Base-by-base conservation (phyloP, 768 basidiomycete genomes). In the Favolaschia claudopus region DNA sequence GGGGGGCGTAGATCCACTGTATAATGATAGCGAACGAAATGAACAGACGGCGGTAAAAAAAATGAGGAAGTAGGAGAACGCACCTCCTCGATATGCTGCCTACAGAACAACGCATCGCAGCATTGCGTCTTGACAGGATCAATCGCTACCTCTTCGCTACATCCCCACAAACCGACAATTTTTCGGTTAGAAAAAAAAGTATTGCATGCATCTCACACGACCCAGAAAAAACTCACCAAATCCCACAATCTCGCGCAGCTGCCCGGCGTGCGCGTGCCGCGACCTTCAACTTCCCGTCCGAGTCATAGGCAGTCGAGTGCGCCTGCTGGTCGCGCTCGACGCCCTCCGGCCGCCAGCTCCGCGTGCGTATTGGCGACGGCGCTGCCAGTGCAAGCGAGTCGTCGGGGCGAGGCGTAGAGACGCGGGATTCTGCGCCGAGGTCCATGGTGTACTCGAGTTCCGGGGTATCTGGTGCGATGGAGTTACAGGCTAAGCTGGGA, bases 1-100 rank as follows among this genome's bases (percentile, higher is more conserved):
- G 45, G 33, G 61, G 56, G 49, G 44, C 40, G 56, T 58, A 58
- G 8, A 63, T 34, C 61, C 61, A 63, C 61, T 63, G 46, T 20
- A 14, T 12, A 9, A 17, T 24, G 10, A 24, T 24, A 37, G 29
- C 38, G 27, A 3, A 27, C 14, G 15, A 20, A 3, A 27, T n/a
- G 15, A 19, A 25, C 20, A 38, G 28, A 47, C 34, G 7, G 19
- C n/a, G n/a, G n/a, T n/a, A 22, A 22, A 20, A 20, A 36, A 7
- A 14, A 50, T 4, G n/a, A 7, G 28, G 7, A 33, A 32, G 15
- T 29, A 19, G 24, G 7, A 34, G 19, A 12, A 59, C 62, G 32
- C 20, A 63, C 62, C 9, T 43, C 47, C 34, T 63, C 42, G 25
- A 63, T 63, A n/a, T 63, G 62, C 36, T 45, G 47, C 22, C 22